Evolutionary conservation across 495 filamentous ascomycete genomes (phyloP), one percentile per base, ranked within the genome.

Genomic region (Lepidopterella palustris): DNA sequence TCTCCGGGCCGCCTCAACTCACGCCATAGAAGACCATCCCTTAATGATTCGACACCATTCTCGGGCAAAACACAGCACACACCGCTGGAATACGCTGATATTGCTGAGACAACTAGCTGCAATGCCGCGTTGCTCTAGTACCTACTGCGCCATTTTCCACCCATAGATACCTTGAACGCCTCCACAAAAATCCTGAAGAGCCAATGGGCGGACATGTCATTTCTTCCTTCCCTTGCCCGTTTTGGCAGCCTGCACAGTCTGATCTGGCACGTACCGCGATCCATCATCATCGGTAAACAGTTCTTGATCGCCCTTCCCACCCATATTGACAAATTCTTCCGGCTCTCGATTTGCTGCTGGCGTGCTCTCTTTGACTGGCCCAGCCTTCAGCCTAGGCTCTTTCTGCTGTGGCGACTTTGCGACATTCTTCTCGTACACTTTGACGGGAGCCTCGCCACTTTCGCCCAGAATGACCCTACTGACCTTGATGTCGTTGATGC

Each of bases 241-340:
- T n/a, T 32, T 54, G 3, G 15, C 60, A 9, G 45, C 45, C 31
- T 27, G 26, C 25, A 45, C 32, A 3, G 25, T 9, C 26, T 53
- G 26, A 42, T 59, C 54, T 0, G 29, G 18, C 15, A 26, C 48
- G 35, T 77, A 77, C 4, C 71, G 67, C 63, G 80, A 86, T 5
- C 66, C 74, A 10, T 70, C 72, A 45, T 87, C 84, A 32, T 90
- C 77, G 6, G 79, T 84, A 67, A 84, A 96, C 18, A 97, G 73
- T 25, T 79, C 72, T 63, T 89, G 82, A 71, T 97, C 91, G 1
- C 89, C 92, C 67, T 87, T 88, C 2, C 88, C 87, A 31, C 92
- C 91, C 71, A 93, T 74, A 50, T 85, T 82, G 66, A 87, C 82
- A 58, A 96, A 97, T 61, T 92, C 88, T 11, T 80, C 77, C 0